Evolutionary conservation across 2,329 filamentous ascomycete species (phyloP), one percentile per base, ranked within the genome.

Genomic region (Scortechinia acanthostroma): DNA sequence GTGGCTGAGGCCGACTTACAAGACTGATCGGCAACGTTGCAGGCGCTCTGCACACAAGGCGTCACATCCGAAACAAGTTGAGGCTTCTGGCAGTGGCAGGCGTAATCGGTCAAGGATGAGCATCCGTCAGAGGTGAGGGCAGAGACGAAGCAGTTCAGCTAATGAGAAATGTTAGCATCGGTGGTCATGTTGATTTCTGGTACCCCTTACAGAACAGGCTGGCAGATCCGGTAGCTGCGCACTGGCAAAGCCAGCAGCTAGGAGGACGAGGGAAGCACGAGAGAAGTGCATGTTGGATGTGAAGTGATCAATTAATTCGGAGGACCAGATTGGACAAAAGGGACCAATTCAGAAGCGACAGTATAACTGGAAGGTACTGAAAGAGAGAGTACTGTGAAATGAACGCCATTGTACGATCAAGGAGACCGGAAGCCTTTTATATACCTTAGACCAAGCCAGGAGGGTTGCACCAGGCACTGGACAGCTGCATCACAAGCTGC

Each of bases 31-130:
- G 52, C 48, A 16, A 56, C 33, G 4, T 50, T 50, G 57, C 71
- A 74, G 17, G 60, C 60, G 25, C 57, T 53, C 54, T 70, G 45
- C 21, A 74, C 69, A 48, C 71, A 74, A 37, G 71, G 71, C 46
- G 63, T 63, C 47, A 73, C 62, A 40, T 55, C 46, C 37, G 51
- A 45, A 42, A 70, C 54, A 40, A 74, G 62, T 25, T 59, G 53
- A 35, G 67, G 57, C 56, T 70, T 66, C 53, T 64, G 53, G 59
- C 70, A 73, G 58, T 72, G 69, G 56, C 69, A 72, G 25, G 61
- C 62, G 54, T 73, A 74, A 60, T 74, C 70, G 48, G 60, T 63
- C 23, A 73, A 52, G 14, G 46, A 15, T n/a, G 57, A 50, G 61
- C 71, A 74, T 48, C 69, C 70, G 51, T 72, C 69, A 22, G 40